Evolutionary conservation across 1,284 basidiomycete species (phyloP).

Genomic region (Xanthoconium separans): DNA sequence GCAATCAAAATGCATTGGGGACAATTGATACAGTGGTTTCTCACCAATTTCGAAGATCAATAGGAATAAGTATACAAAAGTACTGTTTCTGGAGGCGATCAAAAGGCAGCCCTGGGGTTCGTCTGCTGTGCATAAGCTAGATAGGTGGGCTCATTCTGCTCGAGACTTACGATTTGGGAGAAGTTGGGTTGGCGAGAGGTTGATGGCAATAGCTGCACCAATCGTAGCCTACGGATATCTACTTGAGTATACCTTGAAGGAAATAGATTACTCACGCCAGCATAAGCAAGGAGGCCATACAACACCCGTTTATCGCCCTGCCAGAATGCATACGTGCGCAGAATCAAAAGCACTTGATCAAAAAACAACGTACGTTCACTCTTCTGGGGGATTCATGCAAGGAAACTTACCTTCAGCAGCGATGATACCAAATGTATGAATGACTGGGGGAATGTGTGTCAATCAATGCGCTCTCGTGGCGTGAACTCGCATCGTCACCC

Average conservation of each 20-base stretch:
- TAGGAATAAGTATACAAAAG: background rate
- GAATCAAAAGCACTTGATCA: conserved; percentile 15
- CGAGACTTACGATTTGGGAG: conserved; percentile 1
- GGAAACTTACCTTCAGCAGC: conserved; percentile 14
- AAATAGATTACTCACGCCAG: background rate
- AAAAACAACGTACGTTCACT: background rate
- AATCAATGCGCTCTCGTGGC: background rate
- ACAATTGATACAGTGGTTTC: background rate
- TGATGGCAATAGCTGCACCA: background rate
- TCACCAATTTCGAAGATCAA: background rate
- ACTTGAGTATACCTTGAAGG: background rate
- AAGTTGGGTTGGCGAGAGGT: conserved; percentile 1
- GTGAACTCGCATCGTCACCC: background rate
- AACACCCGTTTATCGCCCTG: conserved; percentile 10
- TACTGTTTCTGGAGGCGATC: background rate
- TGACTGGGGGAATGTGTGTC: conserved; percentile 4
- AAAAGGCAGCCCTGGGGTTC: background rate
- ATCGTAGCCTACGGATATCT: conserved; percentile 1
- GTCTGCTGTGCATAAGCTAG: background rate
- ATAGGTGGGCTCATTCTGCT: background rate
- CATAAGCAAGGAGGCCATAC: conserved; percentile 12
- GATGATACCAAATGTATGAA: conserved; percentile 15
- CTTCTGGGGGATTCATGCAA: background rate
- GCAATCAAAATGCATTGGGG: background rate
- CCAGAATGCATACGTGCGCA: conserved; percentile 27